A percentile compares a stretch with the other conserved stretches of the same genome.
Conservation (phyloP, 345 rosid genomes). For the Kandelia obovata region DNA sequence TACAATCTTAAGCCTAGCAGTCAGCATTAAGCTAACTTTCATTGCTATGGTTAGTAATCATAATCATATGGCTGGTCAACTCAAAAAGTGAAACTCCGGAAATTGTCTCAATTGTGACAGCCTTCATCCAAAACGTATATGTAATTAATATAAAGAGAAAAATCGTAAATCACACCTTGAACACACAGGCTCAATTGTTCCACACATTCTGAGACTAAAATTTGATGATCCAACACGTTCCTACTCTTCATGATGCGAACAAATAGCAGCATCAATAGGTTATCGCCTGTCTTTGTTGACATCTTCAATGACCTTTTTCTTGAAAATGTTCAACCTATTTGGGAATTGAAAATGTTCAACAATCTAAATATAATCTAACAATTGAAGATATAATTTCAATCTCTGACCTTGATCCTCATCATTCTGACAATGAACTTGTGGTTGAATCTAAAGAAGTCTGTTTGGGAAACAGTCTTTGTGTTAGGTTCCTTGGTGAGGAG, state of each 20-base stretch:
- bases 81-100: no score
- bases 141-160: not conserved
- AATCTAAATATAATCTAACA: not conserved
- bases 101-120: no score
- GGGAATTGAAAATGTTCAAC: no score
- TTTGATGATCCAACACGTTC: constrained; percentile 84
- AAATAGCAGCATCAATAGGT: constrained; percentile 92
- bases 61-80: no score
- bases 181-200: constrained; percentile 90
- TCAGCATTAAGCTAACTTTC: no score
- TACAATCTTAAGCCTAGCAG: no score
- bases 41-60: no score
- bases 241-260: constrained; percentile 98
- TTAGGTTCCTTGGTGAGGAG: constrained; percentile 24
- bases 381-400: not conserved
- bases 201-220: constrained; percentile 74
- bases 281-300: constrained; percentile 87
- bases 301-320: constrained; percentile 84
- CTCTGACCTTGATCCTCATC: constrained; percentile 87
- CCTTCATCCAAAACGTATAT: not conserved
- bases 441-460: constrained; percentile 23
- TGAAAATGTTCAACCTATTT: no score
- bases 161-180: constrained; percentile 51
- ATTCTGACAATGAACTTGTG: constrained; percentile 70
- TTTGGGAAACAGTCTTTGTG: constrained; percentile 19